phyloP scores from a whole-genome alignment of 352 stramenopile species.

The Phytophthora palmivora region DNA sequence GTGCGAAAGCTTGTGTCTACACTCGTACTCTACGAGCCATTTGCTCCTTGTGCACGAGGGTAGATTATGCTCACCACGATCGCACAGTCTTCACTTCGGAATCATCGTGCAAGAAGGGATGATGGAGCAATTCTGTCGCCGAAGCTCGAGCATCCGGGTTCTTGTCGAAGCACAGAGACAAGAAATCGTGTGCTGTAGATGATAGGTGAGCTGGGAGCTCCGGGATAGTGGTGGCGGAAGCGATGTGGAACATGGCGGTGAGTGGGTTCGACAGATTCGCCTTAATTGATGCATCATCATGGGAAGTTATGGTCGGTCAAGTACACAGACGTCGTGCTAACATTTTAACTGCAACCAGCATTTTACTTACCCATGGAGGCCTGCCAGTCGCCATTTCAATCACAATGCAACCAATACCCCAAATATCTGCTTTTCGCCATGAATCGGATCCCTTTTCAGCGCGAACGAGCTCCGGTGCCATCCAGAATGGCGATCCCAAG shows the following conservation, averaged over 20 bases:
- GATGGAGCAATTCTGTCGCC: constrained; percentile 84
- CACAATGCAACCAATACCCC: constrained; percentile 90
- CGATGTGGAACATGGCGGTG: constrained; percentile 88
- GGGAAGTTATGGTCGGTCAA: no score
- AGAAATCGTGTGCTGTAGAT: constrained; percentile 45
- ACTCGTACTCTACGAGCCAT: no score
- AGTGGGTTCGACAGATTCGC: constrained; percentile 80
- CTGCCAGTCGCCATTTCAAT: constrained; percentile 91
- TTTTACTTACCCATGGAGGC: constrained; percentile 76
- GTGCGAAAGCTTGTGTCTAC: not conserved
- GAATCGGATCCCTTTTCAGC: constrained; percentile 69
- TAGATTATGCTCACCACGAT: constrained; percentile 18
- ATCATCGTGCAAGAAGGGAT: constrained; percentile 48
- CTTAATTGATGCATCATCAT: constrained; percentile 26
- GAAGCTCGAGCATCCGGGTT: constrained; percentile 73
- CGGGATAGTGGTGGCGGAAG: constrained; percentile 62
- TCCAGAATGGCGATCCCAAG: constrained; percentile 94
- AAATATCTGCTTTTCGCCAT: constrained; percentile 93
- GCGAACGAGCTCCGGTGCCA: constrained; percentile 95
- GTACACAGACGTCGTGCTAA: not conserved
- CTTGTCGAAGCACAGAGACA: constrained; percentile 70
- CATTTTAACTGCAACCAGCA: no score
- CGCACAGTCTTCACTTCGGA: constrained; percentile 7
- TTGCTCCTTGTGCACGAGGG: no score
- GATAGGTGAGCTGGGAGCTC: constrained; percentile 55